Evolutionary conservation across 1,284 basidiomycete species (phyloP), one percentile per base, ranked within the genome.

Genomic region (Thelephora terrestris): DNA sequence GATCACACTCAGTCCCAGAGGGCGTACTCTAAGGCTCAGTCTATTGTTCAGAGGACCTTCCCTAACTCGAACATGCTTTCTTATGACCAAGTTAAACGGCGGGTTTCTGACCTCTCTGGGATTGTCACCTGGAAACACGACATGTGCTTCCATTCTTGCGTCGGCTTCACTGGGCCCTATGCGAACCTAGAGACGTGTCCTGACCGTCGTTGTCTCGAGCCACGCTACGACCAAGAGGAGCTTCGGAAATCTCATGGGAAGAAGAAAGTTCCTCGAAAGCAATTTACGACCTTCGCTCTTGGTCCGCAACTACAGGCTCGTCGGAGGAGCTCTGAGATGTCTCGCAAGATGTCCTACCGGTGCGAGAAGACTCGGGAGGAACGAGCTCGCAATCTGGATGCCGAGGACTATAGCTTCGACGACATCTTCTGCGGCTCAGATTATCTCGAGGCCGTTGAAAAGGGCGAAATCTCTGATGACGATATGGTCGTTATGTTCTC

Each of bases 121-220:
- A 49, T 67, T 20, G 40, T 50, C 2, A 21, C 60, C 4, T 36
- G 64, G 9, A 9, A 37, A 1, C n/a, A 56, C 40, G 61, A 68
- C 47, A 66, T 66, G 63, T 67, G 64, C 47, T 35, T 57, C 21
- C 55, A 62, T 14, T 53, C 57, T 27, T n/a, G n/a, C n/a, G n/a
- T n/a, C n/a, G n/a, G n/a, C n/a, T n/a, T n/a, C n/a, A n/a, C n/a
- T n/a, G n/a, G 66, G 3, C 61, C 61, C 7, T 64, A 53, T 37
- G 23, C 32, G 0, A 43, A 58, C 3, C 53, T 61, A 2, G 50
- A 64, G 1, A 7, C 27, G 0, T 59, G 56, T 34, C 52, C 49
- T 0, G n/a, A 36, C 12, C 25, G 5, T 5, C 25, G 25, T 9
- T 59, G 58, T 29, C 17, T 34, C 2, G 32, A 50, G 34, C 18